Conservation (phyloP, 495 filamentous ascomycete genomes). For the Symbiotaphrina buchneri region DNA sequence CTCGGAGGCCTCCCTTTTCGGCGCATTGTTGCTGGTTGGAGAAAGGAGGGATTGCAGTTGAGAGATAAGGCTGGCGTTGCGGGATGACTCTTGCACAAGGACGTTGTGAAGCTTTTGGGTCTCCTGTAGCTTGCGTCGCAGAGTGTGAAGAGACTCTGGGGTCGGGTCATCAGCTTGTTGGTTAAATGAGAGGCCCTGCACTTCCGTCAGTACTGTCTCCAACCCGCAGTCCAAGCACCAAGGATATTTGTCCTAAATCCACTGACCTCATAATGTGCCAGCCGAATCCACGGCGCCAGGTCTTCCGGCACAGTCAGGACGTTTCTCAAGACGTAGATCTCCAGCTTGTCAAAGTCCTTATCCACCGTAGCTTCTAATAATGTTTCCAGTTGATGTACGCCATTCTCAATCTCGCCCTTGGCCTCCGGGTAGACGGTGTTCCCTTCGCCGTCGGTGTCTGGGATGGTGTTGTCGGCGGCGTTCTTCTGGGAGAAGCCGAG, state of each 20-base stretch:
- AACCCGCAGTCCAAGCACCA: neutral
- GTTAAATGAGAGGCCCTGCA: conserved; percentile 7
- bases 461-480: conserved; percentile 15
- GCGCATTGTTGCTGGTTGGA: conserved; percentile 10
- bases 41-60: conserved; percentile 36
- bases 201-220: conserved; percentile 1
- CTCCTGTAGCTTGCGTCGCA: conserved; percentile 59
- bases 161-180: conserved; percentile 21
- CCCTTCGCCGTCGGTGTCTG: conserved; percentile 29
- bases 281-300: conserved; percentile 48
- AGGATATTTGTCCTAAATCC: neutral
- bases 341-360: conserved; percentile 57
- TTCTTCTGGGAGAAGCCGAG: conserved; percentile 40
- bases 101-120: conserved; percentile 56
- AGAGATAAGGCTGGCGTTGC: conserved; percentile 48
- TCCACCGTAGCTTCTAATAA: conserved; percentile 67
- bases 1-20: neutral
- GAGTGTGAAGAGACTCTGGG: conserved; percentile 38
- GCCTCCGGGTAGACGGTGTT: conserved; percentile 20
- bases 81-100: conserved; percentile 48
- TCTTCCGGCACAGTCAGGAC: conserved; percentile 59
- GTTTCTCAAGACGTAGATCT: conserved; percentile 72
- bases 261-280: conserved; percentile 64
- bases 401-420: conserved; percentile 66
- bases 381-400: conserved; percentile 81